A percentile compares a stretch with the other conserved stretches of the same genome.
Evolutionary conservation across 257 asterid species (phyloP).

Genomic region (Ligustrum vulgare): DNA sequence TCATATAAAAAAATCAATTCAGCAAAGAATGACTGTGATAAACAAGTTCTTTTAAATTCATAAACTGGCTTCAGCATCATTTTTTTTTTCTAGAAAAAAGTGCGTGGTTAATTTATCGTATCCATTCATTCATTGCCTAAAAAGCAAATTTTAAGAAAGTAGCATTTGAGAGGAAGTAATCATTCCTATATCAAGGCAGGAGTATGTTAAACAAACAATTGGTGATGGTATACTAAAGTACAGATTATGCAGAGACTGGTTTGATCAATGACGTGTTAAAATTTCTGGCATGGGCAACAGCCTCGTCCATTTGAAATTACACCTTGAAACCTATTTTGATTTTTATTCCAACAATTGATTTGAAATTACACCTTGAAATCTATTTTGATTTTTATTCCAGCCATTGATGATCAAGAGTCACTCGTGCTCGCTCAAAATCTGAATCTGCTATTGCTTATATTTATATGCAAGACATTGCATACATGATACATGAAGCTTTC

Average conservation of each 20-base stretch:
- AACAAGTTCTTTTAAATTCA: not conserved
- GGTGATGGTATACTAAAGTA: conserved; percentile 37
- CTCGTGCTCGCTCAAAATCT: no score
- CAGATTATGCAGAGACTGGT: conserved; percentile 77
- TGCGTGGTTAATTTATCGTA: not conserved
- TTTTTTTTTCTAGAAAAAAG: not conserved
- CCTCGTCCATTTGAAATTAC: no score
- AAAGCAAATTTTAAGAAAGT: no score
- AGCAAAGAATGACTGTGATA: not conserved
- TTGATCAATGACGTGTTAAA: conserved; percentile 64
- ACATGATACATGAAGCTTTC: not conserved
- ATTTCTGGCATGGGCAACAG: conserved; percentile 68
- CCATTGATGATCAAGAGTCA: no score
- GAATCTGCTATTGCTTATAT: no score
- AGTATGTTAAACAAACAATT: not conserved
- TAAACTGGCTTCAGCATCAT: conserved; percentile 29
- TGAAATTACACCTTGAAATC: no score
- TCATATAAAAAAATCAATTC: not conserved
- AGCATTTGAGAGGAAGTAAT: not conserved
- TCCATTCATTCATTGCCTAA: not conserved
- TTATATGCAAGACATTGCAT: not conserved
- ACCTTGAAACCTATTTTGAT: no score
- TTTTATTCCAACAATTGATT: no score
- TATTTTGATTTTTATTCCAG: no score
- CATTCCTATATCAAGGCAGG: not conserved